Base-by-base conservation (phyloP, 345 rosid species). In the Stellera chamaejasme region DNA sequence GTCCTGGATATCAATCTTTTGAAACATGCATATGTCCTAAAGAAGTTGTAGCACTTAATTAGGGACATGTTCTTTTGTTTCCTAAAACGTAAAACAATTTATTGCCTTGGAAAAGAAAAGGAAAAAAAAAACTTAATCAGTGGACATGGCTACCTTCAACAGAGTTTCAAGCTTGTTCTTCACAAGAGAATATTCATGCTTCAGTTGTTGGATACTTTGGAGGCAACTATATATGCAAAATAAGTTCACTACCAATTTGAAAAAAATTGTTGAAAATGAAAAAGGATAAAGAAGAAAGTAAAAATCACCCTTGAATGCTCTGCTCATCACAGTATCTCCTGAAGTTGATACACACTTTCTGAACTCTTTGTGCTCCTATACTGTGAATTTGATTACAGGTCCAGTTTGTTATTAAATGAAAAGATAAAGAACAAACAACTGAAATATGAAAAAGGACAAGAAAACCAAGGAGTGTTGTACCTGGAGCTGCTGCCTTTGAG, bases 401-500 rank as follows among this genome's bases (percentile, higher is more conserved):
- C 27, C 60, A n/a, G 10, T 23, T 26, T 27, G 42, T 62, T 6
- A 41, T 6, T 6, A 55, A 39, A 36, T 15, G 14, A 23, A n/a
- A 54, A 62, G 51, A 15, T 51, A 27, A 9, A 45, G 14, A 47
- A 10, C 6, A 11, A 16, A 11, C 32, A 43, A n/a, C n/a, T n/a
- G n/a, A n/a, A n/a, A n/a, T n/a, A 52, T 43, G 16, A 11, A 10
- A 47, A 9, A 57, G 43, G 43, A 48, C 46, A 48, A 47, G 10
- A 45, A 61, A 27, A 14, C 27, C 43, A 28, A 50, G 10, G 10
- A 9, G 15, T 15, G 32, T 10, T 10, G 5, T 45, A 77, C 85
- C 85, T 80, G 50, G 85, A 80, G 69, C 85, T 80, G 74, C 85
- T 80, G 10, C 85, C 85, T 63, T 80, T 81, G 50, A 81, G 63